phyloP scores from a whole-genome alignment of 2,329 filamentous ascomycete species.

The Hortaea werneckii region DNA sequence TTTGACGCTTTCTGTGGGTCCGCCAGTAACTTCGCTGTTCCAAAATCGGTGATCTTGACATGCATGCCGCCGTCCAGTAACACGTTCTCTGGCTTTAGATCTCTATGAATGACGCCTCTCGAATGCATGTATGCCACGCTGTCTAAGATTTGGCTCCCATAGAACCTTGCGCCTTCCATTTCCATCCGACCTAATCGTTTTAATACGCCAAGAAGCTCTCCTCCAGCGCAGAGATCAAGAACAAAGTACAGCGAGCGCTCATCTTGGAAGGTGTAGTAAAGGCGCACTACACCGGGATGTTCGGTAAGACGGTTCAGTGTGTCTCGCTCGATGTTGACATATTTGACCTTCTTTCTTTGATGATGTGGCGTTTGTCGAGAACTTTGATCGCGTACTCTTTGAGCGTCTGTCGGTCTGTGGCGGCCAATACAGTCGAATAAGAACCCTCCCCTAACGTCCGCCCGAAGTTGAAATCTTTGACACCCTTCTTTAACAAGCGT shows the following conservation, averaged over 20 bases:
- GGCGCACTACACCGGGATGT: constrained; percentile 86
- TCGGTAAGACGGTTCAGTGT: constrained; percentile 92
- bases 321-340: constrained; percentile 99
- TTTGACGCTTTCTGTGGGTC: constrained; percentile 38
- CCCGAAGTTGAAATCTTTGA: constrained; percentile 92
- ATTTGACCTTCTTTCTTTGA: constrained; percentile 99
- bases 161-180: constrained; percentile 87
- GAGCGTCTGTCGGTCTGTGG: constrained; percentile 83
- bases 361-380: constrained; percentile 95
- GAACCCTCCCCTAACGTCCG: constrained; percentile 87
- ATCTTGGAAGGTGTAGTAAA: constrained; percentile 99
- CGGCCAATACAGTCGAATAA: constrained; percentile 90
- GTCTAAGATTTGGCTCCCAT: constrained; percentile 90
- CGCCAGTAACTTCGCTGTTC: constrained; percentile 80
- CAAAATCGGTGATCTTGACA: constrained; percentile 97
- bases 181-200: constrained; percentile 95
- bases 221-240: constrained; percentile 81
- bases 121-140: constrained; percentile 98
- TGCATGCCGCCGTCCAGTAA: constrained; percentile 92
- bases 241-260: constrained; percentile 95
- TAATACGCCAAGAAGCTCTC: constrained; percentile 81
- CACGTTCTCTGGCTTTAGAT: constrained; percentile 95
- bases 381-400: constrained; percentile 99
- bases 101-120: constrained; percentile 88
- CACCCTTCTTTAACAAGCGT: constrained; percentile 87